Evolutionary conservation across 140 eudicot species (phyloP).

Genomic region (Anethum foeniculum): DNA sequence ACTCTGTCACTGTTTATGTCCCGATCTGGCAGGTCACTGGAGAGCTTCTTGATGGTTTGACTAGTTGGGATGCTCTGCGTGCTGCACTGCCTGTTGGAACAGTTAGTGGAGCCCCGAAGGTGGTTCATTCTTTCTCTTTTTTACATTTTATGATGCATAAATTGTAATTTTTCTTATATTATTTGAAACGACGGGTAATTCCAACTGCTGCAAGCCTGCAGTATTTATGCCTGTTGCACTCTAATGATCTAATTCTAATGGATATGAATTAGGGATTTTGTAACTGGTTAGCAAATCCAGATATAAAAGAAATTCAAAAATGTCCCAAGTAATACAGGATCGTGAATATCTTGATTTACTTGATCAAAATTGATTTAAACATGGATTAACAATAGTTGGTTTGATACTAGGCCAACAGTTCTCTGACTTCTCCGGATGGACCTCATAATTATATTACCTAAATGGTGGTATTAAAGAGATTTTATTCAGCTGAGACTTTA

Average conservation of each 20-base stretch:
- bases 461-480: no score
- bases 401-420: neutral
- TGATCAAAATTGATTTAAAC: neutral
- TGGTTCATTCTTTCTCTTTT: conserved; percentile 19
- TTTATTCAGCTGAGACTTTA: neutral
- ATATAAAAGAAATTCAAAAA: neutral
- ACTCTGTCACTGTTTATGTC: neutral
- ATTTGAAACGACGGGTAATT: neutral
- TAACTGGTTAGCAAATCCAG: neutral
- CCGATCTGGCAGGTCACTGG: conserved; percentile 65
- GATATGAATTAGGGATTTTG: neutral
- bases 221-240: neutral
- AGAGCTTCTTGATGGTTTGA: conserved; percentile 65
- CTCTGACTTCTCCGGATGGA: no score
- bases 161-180: neutral
- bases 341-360: neutral
- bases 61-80: conserved; percentile 94
- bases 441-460: no score
- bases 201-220: neutral
- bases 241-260: neutral
- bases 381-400: neutral
- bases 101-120: conserved; percentile 99
- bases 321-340: neutral
- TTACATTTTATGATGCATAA: conserved; percentile 1
- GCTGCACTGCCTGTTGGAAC: conserved; percentile 99